These are phyloP conservation scores for Clarireedia monteithiana DNA, from an alignment of 2,329 filamentous ascomycete species.

Conservation along the genomic window DNA sequence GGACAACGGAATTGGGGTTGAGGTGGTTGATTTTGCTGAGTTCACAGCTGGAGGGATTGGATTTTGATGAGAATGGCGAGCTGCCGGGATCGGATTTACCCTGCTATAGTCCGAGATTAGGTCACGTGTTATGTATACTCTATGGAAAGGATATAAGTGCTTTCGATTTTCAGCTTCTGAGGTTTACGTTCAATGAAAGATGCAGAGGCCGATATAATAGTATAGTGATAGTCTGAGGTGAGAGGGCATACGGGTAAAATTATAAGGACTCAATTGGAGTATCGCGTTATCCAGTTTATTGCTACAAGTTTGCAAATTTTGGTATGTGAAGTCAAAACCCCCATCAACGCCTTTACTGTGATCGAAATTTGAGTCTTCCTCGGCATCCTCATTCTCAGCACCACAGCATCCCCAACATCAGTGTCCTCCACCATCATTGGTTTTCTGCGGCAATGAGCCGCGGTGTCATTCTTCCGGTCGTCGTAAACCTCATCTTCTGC, in stretches of 20 bases:
- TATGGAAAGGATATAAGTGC: background rate
- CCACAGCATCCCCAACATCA: background rate
- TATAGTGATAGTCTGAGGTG: background rate
- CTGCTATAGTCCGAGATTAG: conserved; percentile 5
- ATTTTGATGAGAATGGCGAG: conserved; percentile 1
- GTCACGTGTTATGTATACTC: conserved; percentile 10
- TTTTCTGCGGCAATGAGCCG: background rate
- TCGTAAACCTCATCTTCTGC: conserved; percentile 1
- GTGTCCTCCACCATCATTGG: background rate
- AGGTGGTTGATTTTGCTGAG: conserved; percentile 6
- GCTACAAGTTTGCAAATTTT: conserved; percentile 27
- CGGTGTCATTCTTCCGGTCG: background rate
- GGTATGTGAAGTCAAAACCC: conserved; percentile 26
- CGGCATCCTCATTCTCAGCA: background rate
- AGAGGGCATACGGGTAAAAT: background rate
- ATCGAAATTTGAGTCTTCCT: conserved; percentile 16
- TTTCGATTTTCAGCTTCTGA: background rate
- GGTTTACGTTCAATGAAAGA: background rate
- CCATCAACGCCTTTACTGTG: conserved; percentile 28
- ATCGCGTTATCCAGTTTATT: conserved; percentile 21
- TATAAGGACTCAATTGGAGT: conserved; percentile 8
- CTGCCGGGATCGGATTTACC: conserved; percentile 6
- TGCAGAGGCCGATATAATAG: background rate
- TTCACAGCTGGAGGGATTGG: background rate
- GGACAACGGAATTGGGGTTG: conserved; percentile 9